Base-by-base conservation (phyloP, 2,329 filamentous ascomycete genomes). In the Clonostachys solani region DNA sequence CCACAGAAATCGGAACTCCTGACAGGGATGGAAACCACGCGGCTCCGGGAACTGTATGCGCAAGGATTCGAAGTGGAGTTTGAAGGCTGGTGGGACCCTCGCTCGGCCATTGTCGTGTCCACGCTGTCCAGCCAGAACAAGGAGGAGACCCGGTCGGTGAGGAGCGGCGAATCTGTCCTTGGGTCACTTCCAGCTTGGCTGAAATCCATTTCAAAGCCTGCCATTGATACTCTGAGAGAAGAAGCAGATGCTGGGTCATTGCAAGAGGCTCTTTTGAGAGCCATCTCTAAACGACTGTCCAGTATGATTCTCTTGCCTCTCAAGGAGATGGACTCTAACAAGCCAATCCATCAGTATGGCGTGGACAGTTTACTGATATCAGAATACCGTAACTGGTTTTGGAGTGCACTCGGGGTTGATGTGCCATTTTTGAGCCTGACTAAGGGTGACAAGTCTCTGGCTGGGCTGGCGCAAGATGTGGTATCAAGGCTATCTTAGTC, bases 291-390 rank as follows among this genome's bases (percentile, higher is more conserved):
- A 29, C 9, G 18, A 29, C 17, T 43, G 42, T 18, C 12, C 6
- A 12, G 42, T 15, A 17, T 29, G 10, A 15, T 43, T 19, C 29
- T 43, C 19, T 13, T 35, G 19, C n/a, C 5, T 19, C 3, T 33
- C 12, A 15, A 33, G 18, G 19, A 43, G 13, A 33, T 43, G 17
- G 42, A 35, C 12, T 17, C 29, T 3, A 16, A n/a, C 10, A 18
- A 6, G n/a, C 23, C 42, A 33, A 29, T 35, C 6, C 29, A 33
- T 29, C 44, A 45, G 38, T 56, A 55, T 33, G 56, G 56, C 4
- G 40, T 58, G 3, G 56, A 57, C 42, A 53, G 48, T 13, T 47
- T 59, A 5, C 49, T 56, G n/a, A 54, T 54, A 29, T 29, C 23
- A 9, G 8, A 29, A 29, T 10, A 10, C 23, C 9, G 23, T 8